phyloP scores from a whole-genome alignment of 2,329 filamentous ascomycete genomes.

The Monascus ruber region DNA sequence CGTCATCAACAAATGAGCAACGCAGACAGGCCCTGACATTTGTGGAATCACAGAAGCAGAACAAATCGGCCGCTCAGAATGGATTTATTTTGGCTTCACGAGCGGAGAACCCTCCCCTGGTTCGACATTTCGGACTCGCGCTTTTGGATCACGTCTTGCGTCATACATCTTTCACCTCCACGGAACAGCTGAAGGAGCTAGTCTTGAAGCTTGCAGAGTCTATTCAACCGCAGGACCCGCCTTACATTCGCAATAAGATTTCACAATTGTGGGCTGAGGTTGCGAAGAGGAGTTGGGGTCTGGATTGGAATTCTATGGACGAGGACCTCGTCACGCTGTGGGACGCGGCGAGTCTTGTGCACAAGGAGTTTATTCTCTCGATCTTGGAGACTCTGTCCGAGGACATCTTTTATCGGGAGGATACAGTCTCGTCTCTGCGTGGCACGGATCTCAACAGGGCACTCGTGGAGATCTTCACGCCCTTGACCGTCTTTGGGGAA shows the following conservation, averaged over 20 bases:
- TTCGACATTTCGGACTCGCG: constrained; percentile 88
- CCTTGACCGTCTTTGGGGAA: constrained; percentile 60
- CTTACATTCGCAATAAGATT: constrained; percentile 84
- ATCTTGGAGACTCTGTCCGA: constrained; percentile 87
- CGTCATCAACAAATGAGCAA: constrained; percentile 66
- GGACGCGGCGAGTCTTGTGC: constrained; percentile 44
- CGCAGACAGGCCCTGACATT: constrained; percentile 75
- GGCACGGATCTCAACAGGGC: constrained; percentile 77
- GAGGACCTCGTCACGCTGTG: constrained; percentile 68
- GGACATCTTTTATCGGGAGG: constrained; percentile 85
- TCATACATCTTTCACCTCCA: constrained; percentile 63
- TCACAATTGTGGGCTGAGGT: constrained; percentile 91
- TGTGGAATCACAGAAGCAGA: constrained; percentile 73
- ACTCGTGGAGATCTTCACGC: constrained; percentile 88
- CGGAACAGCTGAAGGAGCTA: constrained; percentile 65
- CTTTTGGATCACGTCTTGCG: constrained; percentile 82
- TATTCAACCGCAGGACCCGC: constrained; percentile 59
- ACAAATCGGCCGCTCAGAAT: constrained; percentile 67
- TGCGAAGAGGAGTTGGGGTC: constrained; percentile 85
- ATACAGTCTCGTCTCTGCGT: constrained; percentile 70
- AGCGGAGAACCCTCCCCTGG: constrained; percentile 61
- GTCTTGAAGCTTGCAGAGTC: constrained; percentile 66
- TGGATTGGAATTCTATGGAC: constrained; percentile 94
- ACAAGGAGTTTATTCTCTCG: constrained; percentile 79
- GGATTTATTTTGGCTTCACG: constrained; percentile 75